Conservation (phyloP, 2,329 filamentous ascomycete species). For the Fusarium nematophilum region DNA sequence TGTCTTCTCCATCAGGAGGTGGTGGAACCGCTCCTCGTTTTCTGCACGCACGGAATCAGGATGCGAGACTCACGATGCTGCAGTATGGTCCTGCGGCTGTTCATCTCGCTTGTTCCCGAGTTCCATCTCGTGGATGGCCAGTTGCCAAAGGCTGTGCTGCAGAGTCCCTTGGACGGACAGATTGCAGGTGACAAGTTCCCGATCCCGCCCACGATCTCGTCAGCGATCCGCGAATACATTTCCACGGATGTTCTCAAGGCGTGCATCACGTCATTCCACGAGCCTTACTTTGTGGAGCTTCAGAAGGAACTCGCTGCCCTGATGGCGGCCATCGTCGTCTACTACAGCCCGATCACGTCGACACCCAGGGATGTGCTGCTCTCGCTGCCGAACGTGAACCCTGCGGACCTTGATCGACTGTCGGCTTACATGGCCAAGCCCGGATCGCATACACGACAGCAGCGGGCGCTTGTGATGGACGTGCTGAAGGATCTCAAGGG, state of each 20-base stretch:
- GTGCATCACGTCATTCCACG: conserved; percentile 89
- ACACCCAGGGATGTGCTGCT: conserved; percentile 83
- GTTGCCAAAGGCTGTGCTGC: conserved; percentile 38
- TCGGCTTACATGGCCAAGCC: conserved; percentile 70
- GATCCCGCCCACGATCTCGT: conserved; percentile 65
- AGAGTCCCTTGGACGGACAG: conserved; percentile 43
- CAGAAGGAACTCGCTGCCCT: conserved; percentile 91
- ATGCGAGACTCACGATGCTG: conserved; percentile 93
- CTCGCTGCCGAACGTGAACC: conserved; percentile 80
- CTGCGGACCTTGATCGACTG: conserved; percentile 73
- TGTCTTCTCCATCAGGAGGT: conserved; percentile 82
- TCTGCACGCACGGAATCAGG: conserved; percentile 89
- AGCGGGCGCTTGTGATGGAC: conserved; percentile 84
- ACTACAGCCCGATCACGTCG: conserved; percentile 75
- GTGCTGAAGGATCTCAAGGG: conserved; percentile 88
- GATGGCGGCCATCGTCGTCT: conserved; percentile 85
- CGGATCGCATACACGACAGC: conserved; percentile 74
- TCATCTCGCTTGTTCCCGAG: conserved; percentile 85
- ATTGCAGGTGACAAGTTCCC: conserved; percentile 54
- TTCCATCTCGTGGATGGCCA: conserved; percentile 70
- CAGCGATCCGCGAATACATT: conserved; percentile 88
- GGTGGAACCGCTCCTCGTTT: conserved; percentile 88
- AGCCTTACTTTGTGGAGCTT: conserved; percentile 95
- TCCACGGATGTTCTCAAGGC: conserved; percentile 89
- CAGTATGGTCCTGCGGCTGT: conserved; percentile 84